Base-by-base conservation (phyloP, 352 stramenopile species). In the Phytophthora lateralis region DNA sequence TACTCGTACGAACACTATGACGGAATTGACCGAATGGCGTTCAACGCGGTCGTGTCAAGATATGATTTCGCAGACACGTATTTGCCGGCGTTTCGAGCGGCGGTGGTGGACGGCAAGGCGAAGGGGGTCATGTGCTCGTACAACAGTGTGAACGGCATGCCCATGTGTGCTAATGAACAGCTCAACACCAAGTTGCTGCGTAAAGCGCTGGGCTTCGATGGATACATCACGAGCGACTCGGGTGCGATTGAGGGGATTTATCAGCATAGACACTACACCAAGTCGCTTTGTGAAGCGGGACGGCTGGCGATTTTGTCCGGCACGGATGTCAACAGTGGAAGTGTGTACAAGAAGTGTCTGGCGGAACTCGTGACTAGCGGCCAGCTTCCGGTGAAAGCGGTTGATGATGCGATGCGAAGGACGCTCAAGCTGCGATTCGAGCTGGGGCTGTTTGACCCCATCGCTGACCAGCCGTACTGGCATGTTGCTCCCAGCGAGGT, bases 51-150 rank as follows among this genome's bases (percentile, higher is more conserved):
- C 35, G 89, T 98, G 35, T 88, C 81, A 4, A 73, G 79, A 39
- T 93, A 96, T 51, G 96, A 99, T 69, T 94, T 98, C 49, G 76
- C 84, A 17, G 90, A 98, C 57, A 98, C 95, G 45, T 98, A 98
- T 67, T 74, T 98, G 8, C 85, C 81, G 21, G 80, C 84, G 2
- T 97, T 98, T 56, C 76, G 81, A 21, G 73, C 85, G 26, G 93
- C 91, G 24, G 77, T 98, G 4, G 77, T 73, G 42, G 77, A 96
- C 5, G 92, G 69, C 5, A 73, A 86, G 4, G 92, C 84, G 7
- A 92, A 84, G 18, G 80, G 88, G 6, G 55, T 98, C 63, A 99
- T 99, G 97, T 99, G 96, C 75, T 96, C 86, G 39, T 99, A 99
- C 82, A 99, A 99, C 63, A 87, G 85, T 35, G 65, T 99, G 4